Evolutionary conservation across 805 yeast genomes (phyloP).

Genomic region (Candida suzukii): DNA sequence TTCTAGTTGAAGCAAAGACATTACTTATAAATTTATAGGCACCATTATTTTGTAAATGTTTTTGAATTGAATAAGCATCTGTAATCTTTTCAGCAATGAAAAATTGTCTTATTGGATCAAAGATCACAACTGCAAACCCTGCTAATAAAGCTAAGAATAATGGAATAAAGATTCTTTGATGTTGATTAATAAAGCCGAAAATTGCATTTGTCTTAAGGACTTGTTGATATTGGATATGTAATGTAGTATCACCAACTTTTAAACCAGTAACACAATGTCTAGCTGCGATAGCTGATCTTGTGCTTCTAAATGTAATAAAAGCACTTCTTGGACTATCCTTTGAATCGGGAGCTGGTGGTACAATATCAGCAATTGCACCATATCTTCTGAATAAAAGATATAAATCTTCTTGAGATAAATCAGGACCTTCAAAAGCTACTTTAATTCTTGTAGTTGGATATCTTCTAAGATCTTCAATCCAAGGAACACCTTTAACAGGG

Average conservation of each 20-base stretch:
- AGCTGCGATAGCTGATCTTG: conserved; percentile 74
- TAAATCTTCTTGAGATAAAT: conserved; percentile 68
- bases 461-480: conserved; percentile 90
- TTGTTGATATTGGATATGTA: conserved; percentile 72
- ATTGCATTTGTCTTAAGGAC: conserved; percentile 45
- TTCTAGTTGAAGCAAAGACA: conserved; percentile 19
- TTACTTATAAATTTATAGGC: conserved; percentile 29
- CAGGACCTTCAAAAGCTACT: conserved; percentile 70
- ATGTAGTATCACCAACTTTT: conserved; percentile 48
- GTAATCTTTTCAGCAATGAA: conserved; percentile 70
- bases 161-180: conserved; percentile 80
- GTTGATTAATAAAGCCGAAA: conserved; percentile 55
- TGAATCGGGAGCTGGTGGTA: conserved; percentile 42
- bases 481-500: conserved; percentile 86
- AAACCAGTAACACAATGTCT: conserved; percentile 87
- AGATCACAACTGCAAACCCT: conserved; percentile 73
- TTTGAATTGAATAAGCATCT: conserved; percentile 45
- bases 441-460: conserved; percentile 58
- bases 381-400: conserved; percentile 81
- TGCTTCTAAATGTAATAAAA: conserved; percentile 44
- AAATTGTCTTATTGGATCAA: conserved; percentile 88
- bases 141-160: conserved; percentile 71
- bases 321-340: conserved; percentile 44
- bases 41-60: conserved; percentile 28
- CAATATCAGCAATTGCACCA: conserved; percentile 74